Conservation (phyloP, 805 yeast genomes). For the Myxozyma mucilagina region DNA sequence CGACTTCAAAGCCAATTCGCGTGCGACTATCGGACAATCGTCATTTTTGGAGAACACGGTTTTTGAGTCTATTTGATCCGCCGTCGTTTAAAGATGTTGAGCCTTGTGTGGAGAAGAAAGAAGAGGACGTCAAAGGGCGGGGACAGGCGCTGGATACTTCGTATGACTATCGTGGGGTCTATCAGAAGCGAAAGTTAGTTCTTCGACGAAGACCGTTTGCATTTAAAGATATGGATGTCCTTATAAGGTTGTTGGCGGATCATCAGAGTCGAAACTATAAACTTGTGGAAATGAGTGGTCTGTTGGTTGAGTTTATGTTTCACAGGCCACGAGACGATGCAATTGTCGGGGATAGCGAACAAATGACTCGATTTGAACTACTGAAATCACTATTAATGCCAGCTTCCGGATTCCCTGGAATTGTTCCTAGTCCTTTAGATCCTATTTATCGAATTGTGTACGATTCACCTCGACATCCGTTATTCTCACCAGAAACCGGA, state of each 20-base stretch:
- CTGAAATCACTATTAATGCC: constrained; percentile 27
- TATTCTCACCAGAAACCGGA: constrained; percentile 22
- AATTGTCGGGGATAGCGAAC: not conserved
- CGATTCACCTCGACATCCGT: constrained; percentile 31
- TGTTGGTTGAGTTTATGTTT: constrained; percentile 16
- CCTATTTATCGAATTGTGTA: constrained; percentile 30
- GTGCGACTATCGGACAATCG: constrained; percentile 5
- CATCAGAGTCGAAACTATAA: constrained; percentile 16
- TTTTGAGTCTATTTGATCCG: constrained; percentile 15
- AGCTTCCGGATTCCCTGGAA: constrained; percentile 30
- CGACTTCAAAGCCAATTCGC: constrained; percentile 7
- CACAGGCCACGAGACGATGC: constrained; percentile 9
- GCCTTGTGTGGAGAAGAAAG: not conserved
- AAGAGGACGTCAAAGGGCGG: not conserved
- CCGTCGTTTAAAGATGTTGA: constrained; percentile 8
- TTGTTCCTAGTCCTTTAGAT: constrained; percentile 27
- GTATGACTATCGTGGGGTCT: constrained; percentile 20
- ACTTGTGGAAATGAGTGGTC: constrained; percentile 7
- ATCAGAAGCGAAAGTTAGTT: constrained; percentile 11
- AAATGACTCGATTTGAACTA: constrained; percentile 5
- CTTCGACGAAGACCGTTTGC: constrained; percentile 2
- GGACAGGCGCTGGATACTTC: not conserved
- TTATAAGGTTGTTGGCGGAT: constrained; percentile 17
- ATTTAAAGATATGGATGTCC: constrained; percentile 5
- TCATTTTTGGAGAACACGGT: constrained; percentile 24